phyloP scores from a whole-genome alignment of 169 alveolate genomes.

The Plasmodium reichenowi region DNA sequence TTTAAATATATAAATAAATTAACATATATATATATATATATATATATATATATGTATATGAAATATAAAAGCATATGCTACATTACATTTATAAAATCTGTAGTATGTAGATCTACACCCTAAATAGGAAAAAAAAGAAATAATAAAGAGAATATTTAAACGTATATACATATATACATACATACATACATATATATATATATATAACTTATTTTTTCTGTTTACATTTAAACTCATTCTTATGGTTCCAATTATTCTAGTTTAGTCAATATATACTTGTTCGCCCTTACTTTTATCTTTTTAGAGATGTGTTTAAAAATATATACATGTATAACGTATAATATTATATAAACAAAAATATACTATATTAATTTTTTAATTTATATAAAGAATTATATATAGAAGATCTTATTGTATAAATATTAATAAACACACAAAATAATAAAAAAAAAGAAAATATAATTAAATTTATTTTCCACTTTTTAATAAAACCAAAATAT shows the following conservation, averaged over 20 bases:
- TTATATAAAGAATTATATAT: too few species aligned
- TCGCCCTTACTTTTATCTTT: neutral
- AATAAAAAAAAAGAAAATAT: too few species aligned
- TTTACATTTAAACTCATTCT: conserved; percentile 17
- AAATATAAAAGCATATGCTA: neutral
- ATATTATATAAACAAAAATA: neutral
- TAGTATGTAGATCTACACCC: conserved; percentile 29
- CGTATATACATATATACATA: neutral
- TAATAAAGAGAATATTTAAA: neutral
- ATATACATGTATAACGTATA: conserved; percentile 1
- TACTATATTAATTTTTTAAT: neutral
- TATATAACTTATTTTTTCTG: neutral
- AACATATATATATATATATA: conserved; percentile 1
- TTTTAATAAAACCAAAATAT: too few species aligned
- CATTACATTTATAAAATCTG: conserved; percentile 33
- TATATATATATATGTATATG: neutral
- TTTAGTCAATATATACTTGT: neutral
- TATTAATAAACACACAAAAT: too few species aligned
- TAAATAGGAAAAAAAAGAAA: conserved; percentile 2
- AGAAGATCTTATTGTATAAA: too few species aligned
- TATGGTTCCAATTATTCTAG: neutral
- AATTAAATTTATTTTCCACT: too few species aligned
- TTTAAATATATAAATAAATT: neutral
- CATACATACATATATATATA: neutral
- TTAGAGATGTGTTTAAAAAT: neutral